phyloP scores from a whole-genome alignment of 495 filamentous ascomycete species.

The Bacidia rubella region DNA sequence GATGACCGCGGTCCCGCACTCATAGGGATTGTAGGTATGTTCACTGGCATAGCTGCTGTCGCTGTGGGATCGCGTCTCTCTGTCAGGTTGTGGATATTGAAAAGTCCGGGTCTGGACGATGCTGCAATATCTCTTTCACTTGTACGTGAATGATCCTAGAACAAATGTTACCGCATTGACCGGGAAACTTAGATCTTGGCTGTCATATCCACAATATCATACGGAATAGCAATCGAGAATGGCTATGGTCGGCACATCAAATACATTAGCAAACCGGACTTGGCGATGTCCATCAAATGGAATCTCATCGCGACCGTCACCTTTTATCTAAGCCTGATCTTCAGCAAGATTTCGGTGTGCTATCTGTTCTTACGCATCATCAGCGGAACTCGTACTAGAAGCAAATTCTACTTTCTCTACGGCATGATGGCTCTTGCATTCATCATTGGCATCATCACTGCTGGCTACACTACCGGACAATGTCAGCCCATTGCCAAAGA shows the following conservation, averaged over 20 bases:
- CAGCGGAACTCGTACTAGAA: neutral
- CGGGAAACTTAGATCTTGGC: neutral
- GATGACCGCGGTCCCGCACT: slow-evolving; percentile 1
- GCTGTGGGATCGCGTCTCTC: slow-evolving; percentile 3
- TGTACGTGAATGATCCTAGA: neutral
- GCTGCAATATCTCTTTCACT: slow-evolving; percentile 2
- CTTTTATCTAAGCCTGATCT: slow-evolving; percentile 4
- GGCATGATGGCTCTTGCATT: slow-evolving; percentile 6
- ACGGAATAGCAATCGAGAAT: slow-evolving; percentile 2
- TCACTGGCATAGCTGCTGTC: neutral
- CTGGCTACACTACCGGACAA: slow-evolving; percentile 3
- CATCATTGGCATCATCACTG: slow-evolving; percentile 1
- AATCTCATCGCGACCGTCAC: neutral
- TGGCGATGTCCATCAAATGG: slow-evolving; percentile 4
- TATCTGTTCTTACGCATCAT: slow-evolving; percentile 7
- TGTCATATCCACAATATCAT: neutral
- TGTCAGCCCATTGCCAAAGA: slow-evolving; percentile 3
- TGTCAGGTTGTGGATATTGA: slow-evolving; percentile 1
- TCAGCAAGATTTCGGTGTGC: slow-evolving; percentile 11
- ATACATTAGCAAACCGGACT: neutral
- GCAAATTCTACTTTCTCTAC: slow-evolving; percentile 4
- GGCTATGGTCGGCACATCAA: slow-evolving; percentile 10
- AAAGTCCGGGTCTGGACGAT: slow-evolving; percentile 1
- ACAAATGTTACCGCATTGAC: neutral
- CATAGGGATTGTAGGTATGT: neutral